These are phyloP conservation scores for Silene latifolia DNA, from an alignment of 148 eudicot genomes.

Conservation along the genomic window DNA sequence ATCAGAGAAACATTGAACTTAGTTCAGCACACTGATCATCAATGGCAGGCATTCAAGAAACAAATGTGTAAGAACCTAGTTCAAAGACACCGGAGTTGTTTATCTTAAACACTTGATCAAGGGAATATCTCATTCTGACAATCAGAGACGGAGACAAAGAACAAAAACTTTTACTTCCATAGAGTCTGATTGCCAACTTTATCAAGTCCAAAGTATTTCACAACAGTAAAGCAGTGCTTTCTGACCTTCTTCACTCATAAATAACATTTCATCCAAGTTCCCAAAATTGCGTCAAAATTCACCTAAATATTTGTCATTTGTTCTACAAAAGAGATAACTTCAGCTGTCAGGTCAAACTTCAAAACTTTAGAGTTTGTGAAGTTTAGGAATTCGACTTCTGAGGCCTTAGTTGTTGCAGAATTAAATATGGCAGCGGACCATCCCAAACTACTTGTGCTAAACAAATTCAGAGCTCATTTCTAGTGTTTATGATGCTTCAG, in stretches of 20 bases:
- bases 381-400: too few relatives aligned
- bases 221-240: not conserved
- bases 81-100: not conserved
- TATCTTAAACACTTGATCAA: not conserved
- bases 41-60: not conserved
- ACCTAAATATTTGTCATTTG: not conserved
- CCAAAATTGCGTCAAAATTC: not conserved
- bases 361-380: not conserved
- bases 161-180: not conserved
- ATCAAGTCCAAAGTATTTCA: constrained; percentile 4
- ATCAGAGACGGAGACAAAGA: not conserved
- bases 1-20: not conserved
- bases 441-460: not conserved
- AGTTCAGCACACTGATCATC: not conserved
- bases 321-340: not conserved
- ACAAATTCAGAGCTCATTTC: not conserved
- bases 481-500: not conserved
- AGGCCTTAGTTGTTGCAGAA: not conserved
- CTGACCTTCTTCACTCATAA: not conserved
- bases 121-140: not conserved
- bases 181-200: not conserved
- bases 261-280: not conserved
- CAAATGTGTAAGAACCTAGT: not conserved
- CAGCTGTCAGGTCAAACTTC: not conserved
- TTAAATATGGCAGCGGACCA: not conserved